Evolutionary conservation across 495 filamentous ascomycete species (phyloP).

Genomic region (Penicillium lagena): DNA sequence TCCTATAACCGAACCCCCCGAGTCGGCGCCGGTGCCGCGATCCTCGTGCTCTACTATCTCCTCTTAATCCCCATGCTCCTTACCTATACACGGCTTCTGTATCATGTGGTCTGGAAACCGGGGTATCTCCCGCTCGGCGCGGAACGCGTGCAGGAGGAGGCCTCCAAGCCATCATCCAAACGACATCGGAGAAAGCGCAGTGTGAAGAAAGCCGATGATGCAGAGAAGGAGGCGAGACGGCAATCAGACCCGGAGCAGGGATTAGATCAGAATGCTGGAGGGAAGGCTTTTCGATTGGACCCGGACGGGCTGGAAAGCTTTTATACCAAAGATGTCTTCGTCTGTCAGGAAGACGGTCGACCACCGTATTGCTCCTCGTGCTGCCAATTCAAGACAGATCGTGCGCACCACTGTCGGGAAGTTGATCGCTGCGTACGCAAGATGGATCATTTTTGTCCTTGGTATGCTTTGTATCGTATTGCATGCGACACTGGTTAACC

Average conservation of each 20-base stretch:
- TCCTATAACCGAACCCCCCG: constrained; percentile 34
- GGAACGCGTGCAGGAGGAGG: constrained; percentile 11
- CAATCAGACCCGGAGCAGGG: constrained; percentile 22
- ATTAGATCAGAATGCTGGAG: constrained; percentile 11
- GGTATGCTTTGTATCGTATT: constrained; percentile 37
- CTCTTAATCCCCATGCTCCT: constrained; percentile 58
- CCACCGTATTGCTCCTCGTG: constrained; percentile 78
- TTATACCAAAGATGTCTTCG: constrained; percentile 73
- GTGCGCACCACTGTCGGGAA: constrained; percentile 79
- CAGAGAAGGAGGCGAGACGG: constrained; percentile 17
- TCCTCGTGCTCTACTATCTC: constrained; percentile 65
- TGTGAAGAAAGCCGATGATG: constrained; percentile 5
- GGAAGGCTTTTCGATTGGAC: constrained; percentile 18
- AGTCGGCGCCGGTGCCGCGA: constrained; percentile 53
- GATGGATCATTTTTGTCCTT: constrained; percentile 95
- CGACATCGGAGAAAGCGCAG: constrained; percentile 9
- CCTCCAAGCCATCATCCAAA: constrained; percentile 11
- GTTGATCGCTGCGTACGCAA: constrained; percentile 72
- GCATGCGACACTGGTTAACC: constrained; percentile 9
- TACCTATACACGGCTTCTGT: constrained; percentile 63
- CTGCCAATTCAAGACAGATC: constrained; percentile 75
- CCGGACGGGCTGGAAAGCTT: constrained; percentile 45
- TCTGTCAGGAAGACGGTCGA: constrained; percentile 71
- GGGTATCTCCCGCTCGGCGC: constrained; percentile 61
- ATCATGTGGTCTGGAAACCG: constrained; percentile 58